These are phyloP conservation scores for Exophiala calicioides DNA, from an alignment of 2,329 filamentous ascomycete genomes.

Conservation along the genomic window DNA sequence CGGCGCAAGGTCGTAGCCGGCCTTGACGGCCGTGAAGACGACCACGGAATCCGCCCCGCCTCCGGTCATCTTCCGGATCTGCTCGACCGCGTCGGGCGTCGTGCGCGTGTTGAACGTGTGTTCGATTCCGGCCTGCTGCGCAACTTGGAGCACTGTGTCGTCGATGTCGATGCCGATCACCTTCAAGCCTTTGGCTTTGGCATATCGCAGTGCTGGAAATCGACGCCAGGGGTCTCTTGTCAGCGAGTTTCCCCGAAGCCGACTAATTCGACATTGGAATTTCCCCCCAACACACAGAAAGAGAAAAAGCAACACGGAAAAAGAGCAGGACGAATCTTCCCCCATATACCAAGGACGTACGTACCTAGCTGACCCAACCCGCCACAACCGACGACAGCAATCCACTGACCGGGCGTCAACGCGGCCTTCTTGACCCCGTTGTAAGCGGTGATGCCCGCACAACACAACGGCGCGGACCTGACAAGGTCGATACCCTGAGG, in stretches of 20 bases:
- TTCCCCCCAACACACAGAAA: no score
- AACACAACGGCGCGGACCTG: conserved; percentile 7
- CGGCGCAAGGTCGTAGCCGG: conserved; percentile 4
- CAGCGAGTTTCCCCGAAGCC: no score
- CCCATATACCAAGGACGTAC: no score
- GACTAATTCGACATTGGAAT: no score
- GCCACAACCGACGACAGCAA: conserved; percentile 27
- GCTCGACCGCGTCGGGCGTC: no score
- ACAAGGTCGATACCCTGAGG: no score
- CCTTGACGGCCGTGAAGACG: conserved; percentile 8
- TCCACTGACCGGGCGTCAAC: conserved; percentile 22
- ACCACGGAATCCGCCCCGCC: conserved; percentile 1
- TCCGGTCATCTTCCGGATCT: no score
- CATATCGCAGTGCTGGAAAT: conserved; percentile 32
- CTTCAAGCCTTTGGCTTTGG: conserved; percentile 25
- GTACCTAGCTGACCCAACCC: conserved; percentile 30
- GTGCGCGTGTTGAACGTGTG: no score
- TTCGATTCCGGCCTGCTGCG: conserved; percentile 44
- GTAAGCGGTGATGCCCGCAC: conserved; percentile 7
- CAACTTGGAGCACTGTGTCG: conserved; percentile 43
- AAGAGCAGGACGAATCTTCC: no score
- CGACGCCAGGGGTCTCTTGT: not conserved
- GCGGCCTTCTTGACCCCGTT: not conserved
- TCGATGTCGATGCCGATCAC: conserved; percentile 30
- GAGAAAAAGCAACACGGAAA: no score